Evolutionary conservation across 2,329 filamentous ascomycete species (phyloP), one percentile per base, ranked within the genome.

Genomic region (Fusarium nodosum): DNA sequence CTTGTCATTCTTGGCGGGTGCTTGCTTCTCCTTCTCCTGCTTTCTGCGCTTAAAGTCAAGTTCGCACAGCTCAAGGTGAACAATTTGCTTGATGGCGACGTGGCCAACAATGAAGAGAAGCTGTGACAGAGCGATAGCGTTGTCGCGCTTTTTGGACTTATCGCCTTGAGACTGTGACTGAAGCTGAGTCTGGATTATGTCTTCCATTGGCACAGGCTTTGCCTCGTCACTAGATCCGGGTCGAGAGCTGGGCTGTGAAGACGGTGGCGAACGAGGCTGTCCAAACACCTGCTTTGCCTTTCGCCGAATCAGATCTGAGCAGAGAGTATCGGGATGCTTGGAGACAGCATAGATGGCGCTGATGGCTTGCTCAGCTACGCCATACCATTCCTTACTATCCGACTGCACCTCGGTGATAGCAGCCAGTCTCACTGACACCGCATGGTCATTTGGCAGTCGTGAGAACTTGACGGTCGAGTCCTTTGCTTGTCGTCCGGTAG

Each of bases 71-170:
- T 99, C 96, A 13, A 99, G 87, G 78, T 99, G 96, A 1, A 99
- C 97, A 73, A 99, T 99, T 77, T 99, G 97, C 82, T 99, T 99
- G 77, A 99, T 96, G 16, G 96, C 96, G 48, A 98, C 92, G 76
- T 99, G 96, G 0, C 96, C 96, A 31, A 98, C 95, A 36, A 97
- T 91, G 77, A 98, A 98, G 0, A 99, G 85, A 3, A 99, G 86
- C 75, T 98, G 96, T 0, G 96, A 97, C 3, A 99, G 84, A 1
- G 88, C 90, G 47, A 94, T 86, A 2, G 93, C 90, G 7, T 90
- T 88, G 72, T 91, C 93, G 31, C 90, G 79, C 69, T 80, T 88
- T 75, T 86, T 88, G 11, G 84, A 79, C 69, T 82, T 82, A 70
- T 77, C 80, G 48, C 62, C 68, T 54, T 76, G 74, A 7, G 79